Percentiles rank a stretch among this genome's conserved stretches.
These are phyloP conservation scores for Lasiodiplodia gonubiensis DNA, from an alignment of 2,329 filamentous ascomycete genomes.

Conservation along the genomic window DNA sequence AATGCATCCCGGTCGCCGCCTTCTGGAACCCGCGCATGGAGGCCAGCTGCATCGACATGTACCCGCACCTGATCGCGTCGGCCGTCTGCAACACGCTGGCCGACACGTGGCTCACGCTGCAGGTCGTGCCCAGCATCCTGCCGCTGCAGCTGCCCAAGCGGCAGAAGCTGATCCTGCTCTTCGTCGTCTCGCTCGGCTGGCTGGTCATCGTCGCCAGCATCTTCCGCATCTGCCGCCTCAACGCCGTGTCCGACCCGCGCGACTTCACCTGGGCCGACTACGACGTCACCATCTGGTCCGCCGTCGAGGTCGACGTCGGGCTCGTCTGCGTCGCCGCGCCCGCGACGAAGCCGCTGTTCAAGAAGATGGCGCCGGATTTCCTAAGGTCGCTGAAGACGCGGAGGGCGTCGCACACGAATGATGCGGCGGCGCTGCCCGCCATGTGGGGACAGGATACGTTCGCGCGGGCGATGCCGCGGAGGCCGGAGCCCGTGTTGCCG, in stretches of 20 bases:
- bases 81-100: slow-evolving; percentile 36
- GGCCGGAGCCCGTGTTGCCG: no score
- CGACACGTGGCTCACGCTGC: slow-evolving; percentile 39
- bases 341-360: slow-evolving; percentile 24
- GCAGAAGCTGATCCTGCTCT: slow-evolving; percentile 42
- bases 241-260: neutral
- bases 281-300: slow-evolving; percentile 42
- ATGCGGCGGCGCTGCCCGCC: no score
- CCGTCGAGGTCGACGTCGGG: slow-evolving; percentile 43
- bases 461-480: neutral
- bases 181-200: slow-evolving; percentile 38
- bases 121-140: slow-evolving; percentile 39
- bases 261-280: slow-evolving; percentile 33
- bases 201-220: slow-evolving; percentile 54
- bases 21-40: slow-evolving; percentile 39
- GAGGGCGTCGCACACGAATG: no score
- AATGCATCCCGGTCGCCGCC: slow-evolving; percentile 42
- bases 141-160: slow-evolving; percentile 40
- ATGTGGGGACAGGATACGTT: no score
- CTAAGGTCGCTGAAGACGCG: no score
- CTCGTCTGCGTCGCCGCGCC: slow-evolving; percentile 48
- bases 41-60: slow-evolving; percentile 42
- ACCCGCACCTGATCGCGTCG: slow-evolving; percentile 30
- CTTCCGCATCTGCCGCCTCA: slow-evolving; percentile 47
- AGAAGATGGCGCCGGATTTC: slow-evolving; percentile 5